Evolutionary conservation across 176 grass and related monocot species (phyloP).

Genomic region (Carex parvula): DNA sequence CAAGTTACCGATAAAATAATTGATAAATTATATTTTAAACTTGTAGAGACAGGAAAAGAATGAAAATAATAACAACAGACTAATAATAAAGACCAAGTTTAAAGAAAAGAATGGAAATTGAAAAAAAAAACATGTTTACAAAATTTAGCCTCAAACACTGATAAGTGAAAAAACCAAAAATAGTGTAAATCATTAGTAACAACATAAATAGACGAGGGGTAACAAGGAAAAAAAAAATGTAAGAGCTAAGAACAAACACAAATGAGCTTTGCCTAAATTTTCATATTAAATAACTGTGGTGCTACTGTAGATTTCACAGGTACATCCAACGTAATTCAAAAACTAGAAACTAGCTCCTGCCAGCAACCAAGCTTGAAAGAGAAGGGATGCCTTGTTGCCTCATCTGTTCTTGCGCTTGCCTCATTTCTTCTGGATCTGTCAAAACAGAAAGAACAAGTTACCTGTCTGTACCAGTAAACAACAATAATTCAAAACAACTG

Average conservation of each 20-base stretch:
- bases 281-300: constrained; percentile 16
- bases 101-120: not conserved
- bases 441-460: constrained; percentile 10
- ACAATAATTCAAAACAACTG: not conserved
- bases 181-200: not conserved
- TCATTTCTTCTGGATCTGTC: constrained; percentile 98
- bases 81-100: not conserved
- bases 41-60: not conserved
- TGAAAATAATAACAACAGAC: not conserved
- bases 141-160: not conserved
- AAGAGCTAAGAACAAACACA: constrained; percentile 16
- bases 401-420: constrained; percentile 93
- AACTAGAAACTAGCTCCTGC: constrained; percentile 34
- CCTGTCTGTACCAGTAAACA: not conserved
- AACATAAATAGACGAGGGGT: not conserved
- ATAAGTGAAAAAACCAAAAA: not conserved
- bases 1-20: not conserved
- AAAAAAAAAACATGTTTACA: not conserved
- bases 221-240: not conserved
- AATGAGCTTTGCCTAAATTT: constrained; percentile 1
- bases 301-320: not conserved
- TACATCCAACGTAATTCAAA: not conserved
- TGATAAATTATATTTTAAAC: not conserved
- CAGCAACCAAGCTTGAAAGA: constrained; percentile 53
- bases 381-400: constrained; percentile 71